These are phyloP conservation scores for Debaryomyces nepalensis DNA, from an alignment of 1,139 yeast genomes.

Conservation along the genomic window DNA sequence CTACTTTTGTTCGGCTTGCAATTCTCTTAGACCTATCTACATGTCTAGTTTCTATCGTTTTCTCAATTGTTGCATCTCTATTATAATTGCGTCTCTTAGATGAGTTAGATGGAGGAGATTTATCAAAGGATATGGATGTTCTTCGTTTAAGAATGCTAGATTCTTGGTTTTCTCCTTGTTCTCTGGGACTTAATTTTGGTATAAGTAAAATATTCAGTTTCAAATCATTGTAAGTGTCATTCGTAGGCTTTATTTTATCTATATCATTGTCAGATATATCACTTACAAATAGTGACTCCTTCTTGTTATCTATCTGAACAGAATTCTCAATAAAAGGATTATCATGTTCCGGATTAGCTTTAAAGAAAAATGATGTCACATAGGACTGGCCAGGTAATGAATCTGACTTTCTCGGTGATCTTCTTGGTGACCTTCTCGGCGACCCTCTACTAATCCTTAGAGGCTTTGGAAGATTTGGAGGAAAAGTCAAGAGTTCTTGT, in stretches of 20 bases:
- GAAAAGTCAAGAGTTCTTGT: background rate
- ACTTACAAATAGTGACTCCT: background rate
- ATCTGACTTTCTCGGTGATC: slow-evolving; percentile 1
- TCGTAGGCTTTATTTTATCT: background rate
- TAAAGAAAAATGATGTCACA: slow-evolving; percentile 11
- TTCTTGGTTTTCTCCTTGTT: too few species aligned
- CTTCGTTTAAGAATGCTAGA: background rate
- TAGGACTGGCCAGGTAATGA: slow-evolving; percentile 5
- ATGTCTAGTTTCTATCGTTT: too few species aligned
- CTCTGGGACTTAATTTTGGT: background rate
- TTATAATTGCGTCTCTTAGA: background rate
- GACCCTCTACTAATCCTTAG: background rate
- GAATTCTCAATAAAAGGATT: slow-evolving; percentile 9
- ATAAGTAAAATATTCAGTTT: background rate
- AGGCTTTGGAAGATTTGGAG: too few species aligned
- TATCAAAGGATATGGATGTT: too few species aligned
- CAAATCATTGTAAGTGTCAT: background rate
- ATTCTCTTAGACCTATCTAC: too few species aligned
- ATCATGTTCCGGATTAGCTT: slow-evolving; percentile 1
- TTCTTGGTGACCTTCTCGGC: background rate
- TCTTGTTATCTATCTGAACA: background rate
- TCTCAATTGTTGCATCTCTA: too few species aligned
- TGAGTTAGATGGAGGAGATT: background rate
- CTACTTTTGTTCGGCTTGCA: too few species aligned
- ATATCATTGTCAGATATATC: background rate